phyloP scores from a whole-genome alignment of 2,329 filamentous ascomycete genomes.

The Laburnicola sp. region DNA sequence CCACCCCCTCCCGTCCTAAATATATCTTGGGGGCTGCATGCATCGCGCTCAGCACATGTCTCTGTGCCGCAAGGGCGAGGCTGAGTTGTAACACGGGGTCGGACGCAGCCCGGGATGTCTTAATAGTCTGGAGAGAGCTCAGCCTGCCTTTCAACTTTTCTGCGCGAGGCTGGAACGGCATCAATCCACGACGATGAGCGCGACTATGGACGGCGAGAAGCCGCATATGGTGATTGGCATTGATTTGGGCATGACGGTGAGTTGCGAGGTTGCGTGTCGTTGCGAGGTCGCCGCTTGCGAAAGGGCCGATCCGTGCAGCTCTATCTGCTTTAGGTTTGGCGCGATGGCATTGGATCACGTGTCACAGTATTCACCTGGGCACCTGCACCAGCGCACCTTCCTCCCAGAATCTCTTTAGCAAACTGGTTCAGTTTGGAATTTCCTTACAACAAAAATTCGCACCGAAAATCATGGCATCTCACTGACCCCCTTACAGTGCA shows the following conservation, averaged over 20 bases:
- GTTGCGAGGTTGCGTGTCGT: constrained; percentile 11
- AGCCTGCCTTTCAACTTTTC: background rate
- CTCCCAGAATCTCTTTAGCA: too few relatives aligned
- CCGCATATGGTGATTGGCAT: constrained; percentile 41
- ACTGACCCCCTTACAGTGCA: constrained; percentile 24
- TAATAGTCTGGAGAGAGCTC: constrained; percentile 10
- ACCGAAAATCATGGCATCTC: background rate
- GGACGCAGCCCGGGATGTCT: constrained; percentile 11
- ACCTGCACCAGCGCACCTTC: background rate
- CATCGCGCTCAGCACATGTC: background rate
- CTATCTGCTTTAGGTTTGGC: background rate
- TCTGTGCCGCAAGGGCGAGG: constrained; percentile 32
- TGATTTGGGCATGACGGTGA: constrained; percentile 47
- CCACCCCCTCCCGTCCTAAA: background rate
- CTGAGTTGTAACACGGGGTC: constrained; percentile 2
- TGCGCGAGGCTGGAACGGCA: constrained; percentile 6
- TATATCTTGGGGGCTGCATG: background rate
- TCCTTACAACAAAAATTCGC: too few relatives aligned
- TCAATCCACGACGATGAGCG: constrained; percentile 15
- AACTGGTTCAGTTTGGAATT: too few relatives aligned
- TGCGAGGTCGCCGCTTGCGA: background rate
- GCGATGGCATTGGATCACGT: constrained; percentile 8
- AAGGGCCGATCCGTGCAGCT: background rate
- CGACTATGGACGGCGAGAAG: constrained; percentile 18
- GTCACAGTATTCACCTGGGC: background rate